Base-by-base conservation (phyloP, 1,284 basidiomycete genomes). In the Pisolithus thermaeus region DNA sequence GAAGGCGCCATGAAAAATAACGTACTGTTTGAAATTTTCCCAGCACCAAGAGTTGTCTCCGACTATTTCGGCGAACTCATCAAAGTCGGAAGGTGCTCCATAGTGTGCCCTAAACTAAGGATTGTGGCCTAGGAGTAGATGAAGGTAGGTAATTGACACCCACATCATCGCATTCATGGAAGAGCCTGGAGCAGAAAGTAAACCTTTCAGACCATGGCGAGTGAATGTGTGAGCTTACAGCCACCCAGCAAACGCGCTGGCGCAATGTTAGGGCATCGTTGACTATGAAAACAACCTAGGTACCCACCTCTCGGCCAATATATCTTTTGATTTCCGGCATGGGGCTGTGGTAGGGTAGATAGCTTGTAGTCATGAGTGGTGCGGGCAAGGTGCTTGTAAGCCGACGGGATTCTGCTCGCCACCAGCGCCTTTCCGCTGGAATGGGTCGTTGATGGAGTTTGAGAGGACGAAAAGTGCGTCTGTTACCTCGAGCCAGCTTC, bases 131-230 rank as follows among this genome's bases (percentile, higher is more conserved):
- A 9, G 28, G 28, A 16, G 28, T 12, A 8, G 43, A 41, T 22
- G 20, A 18, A 27, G 44, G 12, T 44, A 38, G 36, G 40, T 25
- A 20, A 1, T 2, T 12, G 16, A 6, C 22, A 57, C 73, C 27
- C 60, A 80, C 83, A 87, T 80, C 65, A 79, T 75, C 0, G 83
- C 84, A 54, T 87, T 87, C 48, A 83, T 77, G 16, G 81, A 77
- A 7, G 81, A 81, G 53, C 81, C 82, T 85, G 41, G 43, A 25
- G 20, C 8, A 14, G 23, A 30, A 45, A 50, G 52, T 20, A 6
- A 52, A 12, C 44, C 3, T 30, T 25, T 22, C 6, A 41, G 18
- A 40, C 37, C 11, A 32, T 23, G 1, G 23, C 6, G 12, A 44
- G 35, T 32, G 41, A 30, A 30, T 28, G 7, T 43, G 22, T n/a